Evolutionary conservation across 176 grass and related monocot genomes (phyloP), one percentile per base, ranked within the genome.

Genomic region (barley (Hordeum vulgare)): DNA sequence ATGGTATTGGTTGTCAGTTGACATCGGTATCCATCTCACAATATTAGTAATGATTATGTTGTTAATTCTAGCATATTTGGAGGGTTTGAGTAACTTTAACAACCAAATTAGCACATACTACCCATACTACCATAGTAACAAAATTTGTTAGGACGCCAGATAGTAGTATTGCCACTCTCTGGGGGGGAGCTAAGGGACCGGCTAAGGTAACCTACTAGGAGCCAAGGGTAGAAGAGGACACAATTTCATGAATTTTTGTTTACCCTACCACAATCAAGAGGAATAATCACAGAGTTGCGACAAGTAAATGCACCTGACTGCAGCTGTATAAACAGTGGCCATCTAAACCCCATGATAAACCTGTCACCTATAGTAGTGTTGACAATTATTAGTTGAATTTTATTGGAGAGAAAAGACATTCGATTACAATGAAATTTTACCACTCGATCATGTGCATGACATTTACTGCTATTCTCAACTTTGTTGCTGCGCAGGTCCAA

Each of bases 321-420:
- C 93, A 98, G 83, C 89, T 91, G 78, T 95, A 98, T 76, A 98
- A 86, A 87, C 89, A 91, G 81, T 67, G 71, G 49, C 96, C 93
- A 88, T 92, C 79, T 53, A 91, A 91, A 74, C 82, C 90, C 90
- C 92, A 98, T 80, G 76, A 79, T 78, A 98, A 86, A 93, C 93
- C 96, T 75, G 88, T 98, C 85, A 95, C 96, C 93, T 98, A 84
- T 88, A 58, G 81, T 61, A 81, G 70, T 77, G 61, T 92, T 74
- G 77, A 75, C n/a, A 61, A 61, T 39, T n/a, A n/a, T n/a, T 84
- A 80, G 66, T 44, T 59, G 11, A 21, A 59, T 60, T 45, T 62
- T 59, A 80, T 62, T 53, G 28, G 69, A 80, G 60, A 76, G 36
- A 62, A 78, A 67, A 91, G 39, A 78, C 59, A 84, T 8, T 82